A percentile compares a stretch with the other conserved stretches of the same genome.
phyloP scores from a whole-genome alignment of 1,284 basidiomycete genomes.

The Cryptococcus sp. region DNA sequence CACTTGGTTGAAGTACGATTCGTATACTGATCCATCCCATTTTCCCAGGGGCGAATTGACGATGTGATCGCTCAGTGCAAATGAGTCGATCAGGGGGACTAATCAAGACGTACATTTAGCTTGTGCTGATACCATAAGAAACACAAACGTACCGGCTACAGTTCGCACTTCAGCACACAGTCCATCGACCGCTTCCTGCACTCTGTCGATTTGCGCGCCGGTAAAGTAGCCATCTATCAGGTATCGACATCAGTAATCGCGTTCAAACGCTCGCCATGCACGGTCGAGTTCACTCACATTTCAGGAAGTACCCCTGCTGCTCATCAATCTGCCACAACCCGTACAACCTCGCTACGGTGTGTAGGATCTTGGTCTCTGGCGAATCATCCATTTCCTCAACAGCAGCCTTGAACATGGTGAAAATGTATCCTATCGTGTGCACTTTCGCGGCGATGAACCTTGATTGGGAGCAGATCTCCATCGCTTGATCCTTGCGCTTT shows the following conservation, averaged over 20 bases:
- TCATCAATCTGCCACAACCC: slow-evolving; percentile 63
- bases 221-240: slow-evolving; percentile 54
- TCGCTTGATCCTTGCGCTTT: slow-evolving; percentile 58
- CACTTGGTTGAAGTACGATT: slow-evolving; percentile 58
- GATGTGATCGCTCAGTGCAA: slow-evolving; percentile 60
- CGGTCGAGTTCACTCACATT: slow-evolving; percentile 42
- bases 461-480: slow-evolving; percentile 60
- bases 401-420: slow-evolving; percentile 52
- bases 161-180: slow-evolving; percentile 57
- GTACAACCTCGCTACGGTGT: slow-evolving; percentile 53
- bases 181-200: slow-evolving; percentile 55
- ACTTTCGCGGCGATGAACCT: slow-evolving; percentile 60
- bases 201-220: slow-evolving; percentile 55
- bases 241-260: slow-evolving; percentile 1
- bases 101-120: neutral
- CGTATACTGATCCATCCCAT: slow-evolving; percentile 57
- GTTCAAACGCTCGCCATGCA: neutral
- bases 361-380: slow-evolving; percentile 48
- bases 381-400: slow-evolving; percentile 47
- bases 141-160: slow-evolving; percentile 50
- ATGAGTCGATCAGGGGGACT: slow-evolving; percentile 59
- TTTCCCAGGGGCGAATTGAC: slow-evolving; percentile 62
- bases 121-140: too few species aligned
- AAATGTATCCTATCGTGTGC: slow-evolving; percentile 51
- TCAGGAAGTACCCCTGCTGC: slow-evolving; percentile 60